Base-by-base conservation (phyloP, 108 stramenopile genomes). In the Skeletonema marinoi region DNA sequence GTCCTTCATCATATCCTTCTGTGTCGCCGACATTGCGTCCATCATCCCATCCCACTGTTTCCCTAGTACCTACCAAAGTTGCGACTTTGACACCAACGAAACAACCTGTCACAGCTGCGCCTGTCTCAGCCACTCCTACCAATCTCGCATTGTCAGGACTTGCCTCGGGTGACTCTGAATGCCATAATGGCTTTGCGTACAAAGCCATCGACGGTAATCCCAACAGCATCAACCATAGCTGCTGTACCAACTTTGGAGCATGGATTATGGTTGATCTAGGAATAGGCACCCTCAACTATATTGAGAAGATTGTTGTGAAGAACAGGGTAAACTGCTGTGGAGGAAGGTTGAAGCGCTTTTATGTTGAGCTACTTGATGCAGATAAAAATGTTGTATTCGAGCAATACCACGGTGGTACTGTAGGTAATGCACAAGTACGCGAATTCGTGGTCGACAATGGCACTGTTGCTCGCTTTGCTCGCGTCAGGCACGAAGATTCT, bases 381-480 rank as follows among this genome's bases (percentile, higher is more conserved):
- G 54, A 56, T 10, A 56, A 56, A 56, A 56, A 7, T 25, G 54
- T 56, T 10, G 54, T 56, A 0, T 29, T 9, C 7, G 0, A 25
- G 2, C 0, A 25, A 25, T 56, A 29, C 8, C 54, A 56, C 25
- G 0, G 0, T 10, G 54, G 54, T 25, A 10, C 8, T 1, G 54
- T 65, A 50, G 54, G 54, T 25, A 65, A 65, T 65, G 48, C 9
- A 19, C 9, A 3, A 50, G 41, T 46, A 9, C 56, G 48, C 19
- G 21, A 51, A n/a, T 65, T 65, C 64, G 10, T 50, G 7, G 64
- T 65, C 8, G 58, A 65, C 19, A 39, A 65, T 19, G 64, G 64
- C 21, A 59, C 64, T 21, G 56, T 65, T 7, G 64, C 54, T 46
- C 64, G 64, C 10, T 65, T 19, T 51, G 64, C 56, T 58, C 64